A percentile compares a stretch with the other conserved stretches of the same genome.
Conservation (phyloP, 2,329 filamentous ascomycete genomes). For the Penicillium sclerotigenum region DNA sequence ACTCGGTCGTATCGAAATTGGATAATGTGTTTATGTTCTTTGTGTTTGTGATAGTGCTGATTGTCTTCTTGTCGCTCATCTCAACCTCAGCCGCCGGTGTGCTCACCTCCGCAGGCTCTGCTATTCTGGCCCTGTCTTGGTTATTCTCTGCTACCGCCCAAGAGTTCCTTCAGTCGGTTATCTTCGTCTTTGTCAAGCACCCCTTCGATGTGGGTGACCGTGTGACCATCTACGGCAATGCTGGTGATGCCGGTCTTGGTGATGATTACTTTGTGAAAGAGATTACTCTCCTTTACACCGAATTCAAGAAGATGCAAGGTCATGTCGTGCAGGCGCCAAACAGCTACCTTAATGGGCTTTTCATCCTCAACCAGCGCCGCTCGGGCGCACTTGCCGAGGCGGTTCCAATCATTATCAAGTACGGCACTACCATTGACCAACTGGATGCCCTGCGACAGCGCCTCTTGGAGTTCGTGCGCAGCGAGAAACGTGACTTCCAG, state of each 20-base stretch:
- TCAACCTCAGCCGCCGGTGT: slow-evolving; percentile 87
- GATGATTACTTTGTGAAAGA: slow-evolving; percentile 97
- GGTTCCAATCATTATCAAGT: slow-evolving; percentile 78
- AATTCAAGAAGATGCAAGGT: slow-evolving; percentile 98
- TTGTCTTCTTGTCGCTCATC: slow-evolving; percentile 86
- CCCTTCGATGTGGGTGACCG: slow-evolving; percentile 95
- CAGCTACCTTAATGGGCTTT: slow-evolving; percentile 85
- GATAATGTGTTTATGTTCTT: slow-evolving; percentile 87
- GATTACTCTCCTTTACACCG: slow-evolving; percentile 87
- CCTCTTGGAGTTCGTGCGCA: slow-evolving; percentile 76
- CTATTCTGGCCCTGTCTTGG: slow-evolving; percentile 88
- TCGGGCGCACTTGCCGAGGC: slow-evolving; percentile 86
- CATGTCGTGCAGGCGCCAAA: slow-evolving; percentile 95
- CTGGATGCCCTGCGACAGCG: slow-evolving; percentile 78
- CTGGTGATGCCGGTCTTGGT: slow-evolving; percentile 70
- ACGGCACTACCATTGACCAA: slow-evolving; percentile 77
- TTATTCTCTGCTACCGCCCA: slow-evolving; percentile 88
- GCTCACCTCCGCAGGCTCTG: slow-evolving; percentile 82
- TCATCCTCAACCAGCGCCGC: slow-evolving; percentile 91
- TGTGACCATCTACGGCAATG: slow-evolving; percentile 86
- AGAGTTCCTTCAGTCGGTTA: slow-evolving; percentile 88
- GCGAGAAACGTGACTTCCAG: slow-evolving; percentile 87
- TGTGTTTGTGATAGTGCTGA: slow-evolving; percentile 72
- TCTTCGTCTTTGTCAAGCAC: slow-evolving; percentile 96
- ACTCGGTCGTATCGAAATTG: slow-evolving; percentile 87